These are phyloP conservation scores for Podila clonocystis DNA, from an alignment of 192 early-diverging fungal genomes.

Conservation along the genomic window DNA sequence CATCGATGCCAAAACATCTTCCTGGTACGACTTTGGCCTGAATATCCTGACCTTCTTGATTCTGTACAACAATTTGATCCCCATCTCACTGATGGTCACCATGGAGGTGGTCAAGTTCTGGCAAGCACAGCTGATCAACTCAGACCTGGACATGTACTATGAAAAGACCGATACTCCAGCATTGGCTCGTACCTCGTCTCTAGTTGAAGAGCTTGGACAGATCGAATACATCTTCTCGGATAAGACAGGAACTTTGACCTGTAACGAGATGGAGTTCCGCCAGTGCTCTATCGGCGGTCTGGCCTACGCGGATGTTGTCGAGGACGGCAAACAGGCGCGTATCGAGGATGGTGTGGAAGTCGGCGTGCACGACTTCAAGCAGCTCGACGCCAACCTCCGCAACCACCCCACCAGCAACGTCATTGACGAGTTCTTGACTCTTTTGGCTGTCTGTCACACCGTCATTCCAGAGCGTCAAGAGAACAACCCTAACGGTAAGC, in stretches of 20 bases:
- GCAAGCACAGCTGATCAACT: slow-evolving; percentile 88
- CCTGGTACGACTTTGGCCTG: slow-evolving; percentile 73
- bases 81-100: slow-evolving; percentile 98
- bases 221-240: slow-evolving; percentile 99
- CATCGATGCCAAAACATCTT: not conserved
- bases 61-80: slow-evolving; percentile 99
- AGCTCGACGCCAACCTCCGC: slow-evolving; percentile 67
- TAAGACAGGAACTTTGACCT: slow-evolving; percentile 92
- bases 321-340: slow-evolving; percentile 86
- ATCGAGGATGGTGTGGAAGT: slow-evolving; percentile 77
- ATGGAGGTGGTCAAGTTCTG: slow-evolving; percentile 99
- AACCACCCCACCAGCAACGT: slow-evolving; percentile 67
- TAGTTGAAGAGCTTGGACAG: slow-evolving; percentile 98
- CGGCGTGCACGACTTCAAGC: slow-evolving; percentile 72
- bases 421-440: slow-evolving; percentile 90
- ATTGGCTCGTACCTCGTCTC: slow-evolving; percentile 87
- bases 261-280: slow-evolving; percentile 90
- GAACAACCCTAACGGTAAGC: slow-evolving; percentile 38
- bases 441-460: slow-evolving; percentile 96
- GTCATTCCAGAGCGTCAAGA: slow-evolving; percentile 91
- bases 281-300: slow-evolving; percentile 92
- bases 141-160: slow-evolving; percentile 96
- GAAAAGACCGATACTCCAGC: slow-evolving; percentile 94
- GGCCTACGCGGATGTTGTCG: slow-evolving; percentile 89
- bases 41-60: slow-evolving; percentile 98